phyloP scores from a whole-genome alignment of 163 green algal species.

The Coccomyxa subellipsoidea region DNA sequence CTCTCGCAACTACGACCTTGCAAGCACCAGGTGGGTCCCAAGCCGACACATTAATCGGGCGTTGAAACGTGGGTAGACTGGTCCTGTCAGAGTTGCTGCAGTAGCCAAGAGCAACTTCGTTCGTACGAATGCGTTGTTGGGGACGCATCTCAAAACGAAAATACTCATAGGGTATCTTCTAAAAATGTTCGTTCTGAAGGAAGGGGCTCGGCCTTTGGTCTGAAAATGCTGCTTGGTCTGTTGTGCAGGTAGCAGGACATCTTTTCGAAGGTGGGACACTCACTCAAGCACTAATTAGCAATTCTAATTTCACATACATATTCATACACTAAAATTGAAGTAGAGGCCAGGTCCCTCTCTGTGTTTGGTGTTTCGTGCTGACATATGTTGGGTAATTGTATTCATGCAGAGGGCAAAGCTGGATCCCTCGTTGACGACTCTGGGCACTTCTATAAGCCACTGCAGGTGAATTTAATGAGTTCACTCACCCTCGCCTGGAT shows the following conservation, averaged over 20 bases:
- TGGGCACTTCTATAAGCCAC: constrained; percentile 64
- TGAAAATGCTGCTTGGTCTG: neutral
- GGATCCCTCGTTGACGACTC: constrained; percentile 50
- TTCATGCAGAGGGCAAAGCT: constrained; percentile 56
- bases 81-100: neutral
- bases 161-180: neutral
- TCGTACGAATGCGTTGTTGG: neutral
- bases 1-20: constrained; percentile 38
- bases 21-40: constrained; percentile 44
- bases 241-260: neutral
- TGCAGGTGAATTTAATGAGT: constrained; percentile 26
- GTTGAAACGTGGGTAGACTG: neutral
- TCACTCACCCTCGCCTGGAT: no score
- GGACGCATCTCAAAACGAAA: neutral
- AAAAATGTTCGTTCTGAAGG: neutral
- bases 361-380: neutral
- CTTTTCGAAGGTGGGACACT: neutral
- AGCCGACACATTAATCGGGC: neutral
- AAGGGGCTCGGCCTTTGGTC: neutral
- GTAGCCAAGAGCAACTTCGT: neutral
- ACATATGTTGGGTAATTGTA: neutral
- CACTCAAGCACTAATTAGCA: neutral
- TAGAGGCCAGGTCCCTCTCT: no score
- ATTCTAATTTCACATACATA: no score
- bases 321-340: no score